Base-by-base conservation (phyloP, 805 yeast species). In the Kluyveromyces siamensis region DNA sequence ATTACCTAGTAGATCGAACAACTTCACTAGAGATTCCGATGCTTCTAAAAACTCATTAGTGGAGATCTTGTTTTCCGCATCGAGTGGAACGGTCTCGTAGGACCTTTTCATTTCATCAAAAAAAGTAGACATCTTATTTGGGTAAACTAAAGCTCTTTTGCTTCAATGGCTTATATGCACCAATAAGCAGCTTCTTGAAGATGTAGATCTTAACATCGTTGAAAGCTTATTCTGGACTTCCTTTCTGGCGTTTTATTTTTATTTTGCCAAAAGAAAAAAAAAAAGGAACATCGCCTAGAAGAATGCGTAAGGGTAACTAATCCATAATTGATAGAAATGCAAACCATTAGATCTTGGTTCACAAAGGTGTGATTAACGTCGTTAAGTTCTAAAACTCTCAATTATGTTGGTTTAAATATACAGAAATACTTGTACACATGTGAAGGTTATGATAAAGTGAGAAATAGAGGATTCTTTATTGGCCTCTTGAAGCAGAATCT, bases 1-100 rank as follows among this genome's bases (percentile, higher is more conserved):
- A 18, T 93, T 84, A 21, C 95, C 95, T 54, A 88, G 73, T 44
- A 88, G 72, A 65, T 88, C 80, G 65, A 88, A 89, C 53, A 89
- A 73, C 66, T 84, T 81, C 58, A 88, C 87, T 51, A 88, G 72
- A 10, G 95, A 83, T 69, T 83, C 93, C 17, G 93, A 73, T 13
- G 96, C 96, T 61, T 81, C 87, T 53, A 88, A 74, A 61, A 88
- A 88, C 59, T 80, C 81, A 17, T 81, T 70, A 16, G 96, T 87
- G 58, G 83, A 72, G 62, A 88, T 73, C 66, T 85, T 80, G 50
- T 73, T 73, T 51, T 77, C 82, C 21, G 67, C 72, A 41, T 69
- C 63, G 53, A 85, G 73, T 27, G 86, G 77, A 46, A 88, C 95
- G 60, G 84, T 93, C 57, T 73, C 76, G 67, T 85, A 88, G 59